Evolutionary conservation across 1,139 yeast genomes (phyloP).

Genomic region (Taphrina flavorubra): DNA sequence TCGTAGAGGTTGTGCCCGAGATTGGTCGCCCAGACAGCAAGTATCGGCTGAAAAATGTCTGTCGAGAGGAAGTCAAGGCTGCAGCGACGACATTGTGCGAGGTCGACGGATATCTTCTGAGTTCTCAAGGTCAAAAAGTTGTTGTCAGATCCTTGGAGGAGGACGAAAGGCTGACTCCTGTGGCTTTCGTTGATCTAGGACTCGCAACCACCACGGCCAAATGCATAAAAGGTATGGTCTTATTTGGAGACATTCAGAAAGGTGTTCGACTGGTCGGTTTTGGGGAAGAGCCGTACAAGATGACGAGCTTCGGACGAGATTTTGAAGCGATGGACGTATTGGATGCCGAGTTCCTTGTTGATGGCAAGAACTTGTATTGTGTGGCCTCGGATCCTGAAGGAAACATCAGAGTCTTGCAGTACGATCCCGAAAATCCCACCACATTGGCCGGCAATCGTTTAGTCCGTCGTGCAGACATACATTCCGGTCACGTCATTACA

Average conservation of each 20-base stretch:
- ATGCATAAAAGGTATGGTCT: slow-evolving; percentile 76
- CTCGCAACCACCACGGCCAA: slow-evolving; percentile 80
- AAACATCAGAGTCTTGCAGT: slow-evolving; percentile 76
- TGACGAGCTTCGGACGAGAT: slow-evolving; percentile 80
- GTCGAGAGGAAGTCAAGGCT: slow-evolving; percentile 79
- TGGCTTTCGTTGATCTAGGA: slow-evolving; percentile 87
- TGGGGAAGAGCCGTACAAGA: slow-evolving; percentile 89
- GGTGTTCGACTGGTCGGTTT: slow-evolving; percentile 86
- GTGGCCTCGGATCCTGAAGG: slow-evolving; percentile 73
- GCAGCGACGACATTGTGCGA: slow-evolving; percentile 81
- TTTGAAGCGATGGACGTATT: slow-evolving; percentile 64
- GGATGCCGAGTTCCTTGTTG: slow-evolving; percentile 71
- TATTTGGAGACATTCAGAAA: slow-evolving; percentile 80
- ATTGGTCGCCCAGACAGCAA: slow-evolving; percentile 86
- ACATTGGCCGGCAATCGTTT: slow-evolving; percentile 81
- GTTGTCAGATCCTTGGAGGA: slow-evolving; percentile 75
- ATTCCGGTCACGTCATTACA: slow-evolving; percentile 67
- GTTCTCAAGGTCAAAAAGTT: slow-evolving; percentile 87
- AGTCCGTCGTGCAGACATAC: slow-evolving; percentile 72
- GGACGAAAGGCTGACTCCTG: slow-evolving; percentile 82
- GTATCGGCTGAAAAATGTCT: slow-evolving; percentile 76
- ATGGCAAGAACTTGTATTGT: slow-evolving; percentile 70
- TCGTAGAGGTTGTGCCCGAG: slow-evolving; percentile 86
- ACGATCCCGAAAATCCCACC: slow-evolving; percentile 80
- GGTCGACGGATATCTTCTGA: slow-evolving; percentile 80